A percentile compares a stretch with the other conserved stretches of the same genome.
phyloP scores from a whole-genome alignment of 192 early-diverging fungal genomes.

The Lobosporangium transversale region DNA sequence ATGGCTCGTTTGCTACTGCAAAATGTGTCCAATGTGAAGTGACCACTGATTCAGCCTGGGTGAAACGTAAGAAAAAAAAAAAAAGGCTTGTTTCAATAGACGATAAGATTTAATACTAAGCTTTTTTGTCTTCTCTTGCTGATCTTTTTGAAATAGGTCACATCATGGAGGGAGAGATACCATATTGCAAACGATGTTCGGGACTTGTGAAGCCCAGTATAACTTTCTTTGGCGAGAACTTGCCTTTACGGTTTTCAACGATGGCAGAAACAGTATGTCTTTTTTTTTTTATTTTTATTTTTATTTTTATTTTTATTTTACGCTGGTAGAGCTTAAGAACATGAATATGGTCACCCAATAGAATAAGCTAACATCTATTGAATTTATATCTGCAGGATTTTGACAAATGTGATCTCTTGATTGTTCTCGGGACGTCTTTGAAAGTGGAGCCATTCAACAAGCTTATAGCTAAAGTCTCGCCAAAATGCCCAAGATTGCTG shows the following conservation, averaged over 20 bases:
- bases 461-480: constrained; percentile 73
- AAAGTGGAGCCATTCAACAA: constrained; percentile 91
- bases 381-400: too few relatives aligned
- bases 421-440: constrained; percentile 94
- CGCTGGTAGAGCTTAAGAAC: too few relatives aligned
- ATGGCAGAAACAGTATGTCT: constrained; percentile 20
- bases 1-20: constrained; percentile 90
- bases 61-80: constrained; percentile 51
- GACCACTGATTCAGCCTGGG: constrained; percentile 49
- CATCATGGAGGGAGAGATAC: constrained; percentile 69
- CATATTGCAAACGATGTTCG: constrained; percentile 75
- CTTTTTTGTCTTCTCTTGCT: too few relatives aligned
- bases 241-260: constrained; percentile 81
- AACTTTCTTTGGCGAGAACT: constrained; percentile 93
- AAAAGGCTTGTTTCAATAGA: too few relatives aligned
- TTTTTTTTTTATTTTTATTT: neutral
- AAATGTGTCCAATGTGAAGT: constrained; percentile 75
- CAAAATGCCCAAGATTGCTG: constrained; percentile 82
- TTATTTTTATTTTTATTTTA: too few relatives aligned
- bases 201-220: constrained; percentile 93
- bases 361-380: too few relatives aligned
- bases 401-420: constrained; percentile 80
- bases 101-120: too few relatives aligned
- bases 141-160: constrained; percentile 20
- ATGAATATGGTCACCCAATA: too few relatives aligned